Evolutionary conservation across 345 rosid species (phyloP).

Genomic region (Sisymbrium altissimum): DNA sequence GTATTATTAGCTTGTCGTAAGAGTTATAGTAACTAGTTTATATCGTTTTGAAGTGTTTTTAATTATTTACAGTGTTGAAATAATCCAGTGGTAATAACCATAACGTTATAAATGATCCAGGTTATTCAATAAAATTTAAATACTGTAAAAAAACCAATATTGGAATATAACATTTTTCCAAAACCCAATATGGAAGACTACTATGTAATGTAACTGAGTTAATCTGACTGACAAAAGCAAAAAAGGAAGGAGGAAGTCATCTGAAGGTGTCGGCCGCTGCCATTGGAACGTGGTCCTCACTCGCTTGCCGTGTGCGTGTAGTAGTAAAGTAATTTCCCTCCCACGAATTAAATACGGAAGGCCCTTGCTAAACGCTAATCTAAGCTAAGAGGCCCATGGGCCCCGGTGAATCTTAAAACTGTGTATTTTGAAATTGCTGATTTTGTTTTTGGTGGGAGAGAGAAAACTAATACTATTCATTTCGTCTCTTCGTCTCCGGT

Average conservation of each 20-base stretch:
- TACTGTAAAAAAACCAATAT: too few relatives aligned
- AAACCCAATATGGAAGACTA: too few relatives aligned
- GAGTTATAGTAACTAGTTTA: neutral
- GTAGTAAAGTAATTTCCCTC: neutral
- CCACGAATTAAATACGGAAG: neutral
- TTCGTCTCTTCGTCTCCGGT: neutral
- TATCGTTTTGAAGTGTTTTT: neutral
- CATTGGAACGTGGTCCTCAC: constrained; percentile 13
- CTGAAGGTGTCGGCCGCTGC: constrained; percentile 25
- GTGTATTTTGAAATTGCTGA: neutral
- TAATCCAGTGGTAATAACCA: neutral
- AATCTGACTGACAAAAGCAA: neutral
- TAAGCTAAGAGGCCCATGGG: constrained; percentile 10
- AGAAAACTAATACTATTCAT: too few relatives aligned
- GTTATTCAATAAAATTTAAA: neutral
- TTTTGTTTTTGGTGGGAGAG: neutral
- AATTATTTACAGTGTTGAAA: neutral
- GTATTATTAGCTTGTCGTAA: neutral
- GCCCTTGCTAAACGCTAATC: neutral
- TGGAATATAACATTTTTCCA: too few relatives aligned
- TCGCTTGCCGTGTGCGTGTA: neutral
- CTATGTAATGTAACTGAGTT: neutral
- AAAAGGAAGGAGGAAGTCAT: neutral
- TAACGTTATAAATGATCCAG: neutral
- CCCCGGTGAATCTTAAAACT: constrained; percentile 7